phyloP scores from a whole-genome alignment of 495 filamentous ascomycete genomes.

The Daldinia childiae region DNA sequence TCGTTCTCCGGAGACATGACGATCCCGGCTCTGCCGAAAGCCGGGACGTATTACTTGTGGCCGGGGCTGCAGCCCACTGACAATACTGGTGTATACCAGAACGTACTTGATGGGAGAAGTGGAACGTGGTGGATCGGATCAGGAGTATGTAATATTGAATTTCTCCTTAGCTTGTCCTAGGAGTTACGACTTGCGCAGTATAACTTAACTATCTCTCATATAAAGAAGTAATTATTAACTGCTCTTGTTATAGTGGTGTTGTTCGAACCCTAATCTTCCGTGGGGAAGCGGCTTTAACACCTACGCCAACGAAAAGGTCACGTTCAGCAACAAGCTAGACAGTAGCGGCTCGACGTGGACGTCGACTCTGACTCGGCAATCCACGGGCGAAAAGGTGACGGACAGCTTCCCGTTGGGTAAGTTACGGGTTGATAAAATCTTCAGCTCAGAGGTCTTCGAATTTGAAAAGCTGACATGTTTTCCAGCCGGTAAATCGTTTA shows the following conservation, averaged over 20 bases:
- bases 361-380: constrained; percentile 34
- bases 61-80: constrained; percentile 55
- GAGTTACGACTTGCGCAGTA: not conserved
- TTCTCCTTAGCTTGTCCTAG: not conserved
- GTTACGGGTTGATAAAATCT: not conserved
- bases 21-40: constrained; percentile 49
- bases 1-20: constrained; percentile 53
- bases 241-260: constrained; percentile 46
- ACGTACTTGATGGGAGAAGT: constrained; percentile 53
- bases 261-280: constrained; percentile 51
- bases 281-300: constrained; percentile 56
- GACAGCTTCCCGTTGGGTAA: constrained; percentile 45
- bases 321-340: constrained; percentile 43
- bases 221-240: not conserved
- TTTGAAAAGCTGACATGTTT: not conserved
- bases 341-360: constrained; percentile 37
- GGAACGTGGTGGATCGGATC: constrained; percentile 57
- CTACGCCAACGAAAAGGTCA: constrained; percentile 43
- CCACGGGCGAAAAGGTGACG: constrained; percentile 34
- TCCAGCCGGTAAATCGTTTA: constrained; percentile 50
- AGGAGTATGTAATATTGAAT: constrained; percentile 24
- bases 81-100: constrained; percentile 54
- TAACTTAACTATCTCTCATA: too few relatives aligned
- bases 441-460: not conserved
- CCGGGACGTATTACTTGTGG: constrained; percentile 55